Conservation (phyloP, 2,329 filamentous ascomycete species). For the Trichoderma atroviride region DNA sequence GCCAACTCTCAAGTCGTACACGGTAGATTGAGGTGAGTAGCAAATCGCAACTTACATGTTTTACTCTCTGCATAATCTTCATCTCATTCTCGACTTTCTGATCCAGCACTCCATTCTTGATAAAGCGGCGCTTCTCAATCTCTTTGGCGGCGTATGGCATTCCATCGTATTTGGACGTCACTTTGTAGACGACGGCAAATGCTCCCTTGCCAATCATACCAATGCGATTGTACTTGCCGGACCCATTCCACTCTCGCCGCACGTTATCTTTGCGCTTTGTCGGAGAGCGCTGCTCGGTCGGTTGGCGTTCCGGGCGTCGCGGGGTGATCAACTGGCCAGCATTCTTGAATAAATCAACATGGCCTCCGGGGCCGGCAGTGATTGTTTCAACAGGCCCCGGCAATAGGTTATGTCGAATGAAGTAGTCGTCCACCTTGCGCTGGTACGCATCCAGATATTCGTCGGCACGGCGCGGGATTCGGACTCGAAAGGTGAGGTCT, state of each 20-base stretch:
- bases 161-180: slow-evolving; percentile 84
- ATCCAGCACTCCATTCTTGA: slow-evolving; percentile 88
- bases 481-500: slow-evolving; percentile 81
- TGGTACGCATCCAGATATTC: slow-evolving; percentile 66
- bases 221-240: slow-evolving; percentile 79
- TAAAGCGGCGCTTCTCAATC: slow-evolving; percentile 87
- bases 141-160: slow-evolving; percentile 89
- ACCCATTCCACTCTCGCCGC: slow-evolving; percentile 77
- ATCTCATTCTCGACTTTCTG: slow-evolving; percentile 96
- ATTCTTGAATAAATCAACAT: slow-evolving; percentile 43
- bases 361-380: slow-evolving; percentile 51
- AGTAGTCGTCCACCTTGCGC: slow-evolving; percentile 69
- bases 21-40: slow-evolving; percentile 27
- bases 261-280: slow-evolving; percentile 34
- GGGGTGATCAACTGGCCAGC: slow-evolving; percentile 20
- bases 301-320: slow-evolving; percentile 12
- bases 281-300: slow-evolving; percentile 26
- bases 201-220: slow-evolving; percentile 86
- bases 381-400: slow-evolving; percentile 45
- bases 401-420: slow-evolving; percentile 46
- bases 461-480: slow-evolving; percentile 76
- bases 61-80: slow-evolving; percentile 85
- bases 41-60: slow-evolving; percentile 66
- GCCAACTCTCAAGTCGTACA: not conserved
- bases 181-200: slow-evolving; percentile 90